phyloP scores from a whole-genome alignment of 257 asterid genomes.

The Scutellaria galericulata region DNA sequence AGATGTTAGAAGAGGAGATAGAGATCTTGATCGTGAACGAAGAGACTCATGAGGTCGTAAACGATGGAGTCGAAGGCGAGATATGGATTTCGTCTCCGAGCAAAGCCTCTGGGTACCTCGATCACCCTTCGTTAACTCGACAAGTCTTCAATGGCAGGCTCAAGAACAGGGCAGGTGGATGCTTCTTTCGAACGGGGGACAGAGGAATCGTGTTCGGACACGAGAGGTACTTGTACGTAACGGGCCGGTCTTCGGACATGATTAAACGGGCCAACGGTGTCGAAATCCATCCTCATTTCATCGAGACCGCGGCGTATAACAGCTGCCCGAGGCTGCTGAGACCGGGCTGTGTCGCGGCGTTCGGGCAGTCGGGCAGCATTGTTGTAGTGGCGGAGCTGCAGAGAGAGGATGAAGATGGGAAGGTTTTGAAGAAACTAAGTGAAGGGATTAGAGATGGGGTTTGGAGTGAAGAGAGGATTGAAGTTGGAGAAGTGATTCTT shows the following conservation, averaged over 20 bases:
- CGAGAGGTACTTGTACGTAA: constrained; percentile 61
- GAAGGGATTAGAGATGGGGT: constrained; percentile 49
- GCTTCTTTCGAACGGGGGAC: constrained; percentile 75
- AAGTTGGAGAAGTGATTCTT: constrained; percentile 59
- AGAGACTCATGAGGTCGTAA: constrained; percentile 54
- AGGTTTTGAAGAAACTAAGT: constrained; percentile 42
- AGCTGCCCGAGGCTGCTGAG: constrained; percentile 48
- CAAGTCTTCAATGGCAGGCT: constrained; percentile 55
- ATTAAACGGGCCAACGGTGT: constrained; percentile 44
- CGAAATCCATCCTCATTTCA: constrained; percentile 69
- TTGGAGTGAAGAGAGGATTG: constrained; percentile 44
- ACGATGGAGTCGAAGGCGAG: constrained; percentile 84
- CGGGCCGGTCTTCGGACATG: constrained; percentile 62
- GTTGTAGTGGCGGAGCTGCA: constrained; percentile 65
- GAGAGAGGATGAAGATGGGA: constrained; percentile 29
- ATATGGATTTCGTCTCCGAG: constrained; percentile 88
- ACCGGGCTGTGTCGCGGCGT: constrained; percentile 69
- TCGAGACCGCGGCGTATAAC: constrained; percentile 63
- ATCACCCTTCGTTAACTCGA: constrained; percentile 64
- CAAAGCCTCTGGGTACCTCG: constrained; percentile 72
- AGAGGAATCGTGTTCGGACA: constrained; percentile 63
- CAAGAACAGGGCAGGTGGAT: constrained; percentile 29
- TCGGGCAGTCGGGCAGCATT: constrained; percentile 33
- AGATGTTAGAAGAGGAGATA: constrained; percentile 51
- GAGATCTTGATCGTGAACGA: constrained; percentile 64